Evolutionary conservation across 352 stramenopile species (phyloP).

Genomic region (Plasmopara muralis): DNA sequence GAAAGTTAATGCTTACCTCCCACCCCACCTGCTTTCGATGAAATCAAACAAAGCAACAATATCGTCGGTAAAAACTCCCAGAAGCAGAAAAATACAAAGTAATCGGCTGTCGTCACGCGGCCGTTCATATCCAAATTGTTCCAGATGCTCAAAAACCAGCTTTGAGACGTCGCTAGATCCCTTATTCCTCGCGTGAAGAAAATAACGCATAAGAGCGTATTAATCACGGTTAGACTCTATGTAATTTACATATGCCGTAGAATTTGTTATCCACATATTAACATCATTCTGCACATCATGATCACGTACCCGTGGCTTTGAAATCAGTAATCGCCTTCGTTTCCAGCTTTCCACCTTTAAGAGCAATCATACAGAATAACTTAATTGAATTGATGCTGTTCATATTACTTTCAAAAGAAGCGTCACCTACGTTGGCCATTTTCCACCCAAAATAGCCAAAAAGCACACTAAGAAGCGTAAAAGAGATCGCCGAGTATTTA

Average conservation of each 20-base stretch:
- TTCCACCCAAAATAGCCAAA: conserved; percentile 86
- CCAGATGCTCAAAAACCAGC: conserved; percentile 80
- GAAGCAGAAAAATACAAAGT: conserved; percentile 84
- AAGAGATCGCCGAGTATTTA: conserved; percentile 75
- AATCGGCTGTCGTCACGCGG: conserved; percentile 66
- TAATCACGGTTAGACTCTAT: conserved; percentile 73
- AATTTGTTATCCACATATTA: conserved; percentile 1
- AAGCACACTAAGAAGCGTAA: conserved; percentile 70
- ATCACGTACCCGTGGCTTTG: conserved; percentile 50
- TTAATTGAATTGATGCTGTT: background rate
- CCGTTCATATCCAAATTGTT: conserved; percentile 84
- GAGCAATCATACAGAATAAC: background rate
- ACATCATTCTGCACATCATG: background rate
- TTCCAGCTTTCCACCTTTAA: conserved; percentile 69
- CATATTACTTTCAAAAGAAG: background rate
- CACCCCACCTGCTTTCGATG: conserved; percentile 73
- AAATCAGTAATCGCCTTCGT: conserved; percentile 60
- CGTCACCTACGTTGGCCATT: conserved; percentile 56
- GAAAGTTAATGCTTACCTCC: conserved; percentile 34
- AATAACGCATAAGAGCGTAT: conserved; percentile 72
- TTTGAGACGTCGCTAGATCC: conserved; percentile 76
- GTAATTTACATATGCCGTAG: conserved; percentile 5
- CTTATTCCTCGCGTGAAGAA: conserved; percentile 74
- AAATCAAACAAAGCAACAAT: conserved; percentile 72
- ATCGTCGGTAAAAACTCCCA: conserved; percentile 84